Conservation (phyloP, 805 yeast species). For the Saccharomyces mikatae region DNA sequence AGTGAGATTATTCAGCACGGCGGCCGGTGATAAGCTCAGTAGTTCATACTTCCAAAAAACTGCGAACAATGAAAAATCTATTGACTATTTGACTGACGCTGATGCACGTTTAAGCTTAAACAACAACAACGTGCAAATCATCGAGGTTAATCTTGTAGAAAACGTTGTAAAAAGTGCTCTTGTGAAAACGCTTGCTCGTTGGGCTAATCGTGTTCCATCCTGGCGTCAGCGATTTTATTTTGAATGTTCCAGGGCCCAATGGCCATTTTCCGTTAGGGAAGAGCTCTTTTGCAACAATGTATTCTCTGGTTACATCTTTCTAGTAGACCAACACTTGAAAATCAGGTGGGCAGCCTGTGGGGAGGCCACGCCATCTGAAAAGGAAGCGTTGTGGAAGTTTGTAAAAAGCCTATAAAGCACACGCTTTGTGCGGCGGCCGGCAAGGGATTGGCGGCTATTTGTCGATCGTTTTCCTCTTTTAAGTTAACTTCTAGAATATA, state of each 20-base stretch:
- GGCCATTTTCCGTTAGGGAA: constrained; percentile 51
- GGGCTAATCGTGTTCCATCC: constrained; percentile 39
- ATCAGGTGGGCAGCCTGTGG: constrained; percentile 94
- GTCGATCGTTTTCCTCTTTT: not conserved
- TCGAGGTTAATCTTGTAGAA: constrained; percentile 73
- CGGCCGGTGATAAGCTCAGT: constrained; percentile 63
- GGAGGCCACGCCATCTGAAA: constrained; percentile 60
- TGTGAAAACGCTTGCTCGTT: constrained; percentile 42
- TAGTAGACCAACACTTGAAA: constrained; percentile 64
- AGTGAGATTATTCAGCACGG: constrained; percentile 24
- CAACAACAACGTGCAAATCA: constrained; percentile 43
- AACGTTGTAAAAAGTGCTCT: constrained; percentile 59
- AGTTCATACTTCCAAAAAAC: constrained; percentile 48
- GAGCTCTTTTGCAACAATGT: constrained; percentile 59
- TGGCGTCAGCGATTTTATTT: constrained; percentile 53
- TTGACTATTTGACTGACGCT: not conserved
- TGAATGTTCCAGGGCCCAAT: constrained; percentile 51
- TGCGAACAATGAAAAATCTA: constrained; percentile 9
- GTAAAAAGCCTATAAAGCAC: constrained; percentile 43
- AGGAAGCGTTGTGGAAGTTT: constrained; percentile 53
- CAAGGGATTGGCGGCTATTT: not conserved
- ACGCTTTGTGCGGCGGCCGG: not conserved
- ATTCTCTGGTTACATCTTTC: constrained; percentile 74
- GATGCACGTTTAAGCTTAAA: constrained; percentile 3
- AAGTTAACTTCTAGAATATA: not conserved